Conservation (phyloP, 2,329 filamentous ascomycete species). For the Fusarium hainanense region DNA sequence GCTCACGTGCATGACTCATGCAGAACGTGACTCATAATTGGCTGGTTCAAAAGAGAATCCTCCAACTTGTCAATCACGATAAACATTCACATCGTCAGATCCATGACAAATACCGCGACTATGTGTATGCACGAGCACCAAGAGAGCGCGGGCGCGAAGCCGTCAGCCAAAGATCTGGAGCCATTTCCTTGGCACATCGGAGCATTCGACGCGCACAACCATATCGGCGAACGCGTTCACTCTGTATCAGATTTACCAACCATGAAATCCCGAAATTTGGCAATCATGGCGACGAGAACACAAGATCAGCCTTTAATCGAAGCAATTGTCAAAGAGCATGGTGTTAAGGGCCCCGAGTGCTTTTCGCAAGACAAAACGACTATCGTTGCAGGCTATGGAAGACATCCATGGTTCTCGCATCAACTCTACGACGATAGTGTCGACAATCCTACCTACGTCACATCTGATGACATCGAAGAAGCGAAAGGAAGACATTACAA, state of each 20-base stretch:
- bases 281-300: constrained; percentile 42
- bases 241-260: constrained; percentile 4
- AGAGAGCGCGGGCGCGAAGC: neutral
- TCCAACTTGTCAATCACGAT: neutral
- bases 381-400: constrained; percentile 37
- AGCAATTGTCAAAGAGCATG: constrained; percentile 13
- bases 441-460: constrained; percentile 1
- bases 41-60: neutral
- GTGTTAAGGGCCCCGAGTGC: neutral
- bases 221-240: constrained; percentile 31
- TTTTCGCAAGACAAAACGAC: constrained; percentile 15
- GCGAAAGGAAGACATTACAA: constrained; percentile 39
- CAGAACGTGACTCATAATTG: neutral
- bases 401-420: constrained; percentile 44
- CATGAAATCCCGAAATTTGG: constrained; percentile 29
- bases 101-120: neutral
- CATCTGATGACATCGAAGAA: neutral
- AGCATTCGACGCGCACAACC: constrained; percentile 50
- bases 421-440: constrained; percentile 43
- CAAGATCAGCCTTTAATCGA: constrained; percentile 38
- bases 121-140: constrained; percentile 29
- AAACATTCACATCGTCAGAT: no score
- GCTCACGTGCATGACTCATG: neutral
- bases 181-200: constrained; percentile 41
- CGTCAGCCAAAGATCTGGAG: constrained; percentile 1